Evolutionary conservation across 176 grass and related monocot genomes (phyloP).

Genomic region (Oryza meridionalis): DNA sequence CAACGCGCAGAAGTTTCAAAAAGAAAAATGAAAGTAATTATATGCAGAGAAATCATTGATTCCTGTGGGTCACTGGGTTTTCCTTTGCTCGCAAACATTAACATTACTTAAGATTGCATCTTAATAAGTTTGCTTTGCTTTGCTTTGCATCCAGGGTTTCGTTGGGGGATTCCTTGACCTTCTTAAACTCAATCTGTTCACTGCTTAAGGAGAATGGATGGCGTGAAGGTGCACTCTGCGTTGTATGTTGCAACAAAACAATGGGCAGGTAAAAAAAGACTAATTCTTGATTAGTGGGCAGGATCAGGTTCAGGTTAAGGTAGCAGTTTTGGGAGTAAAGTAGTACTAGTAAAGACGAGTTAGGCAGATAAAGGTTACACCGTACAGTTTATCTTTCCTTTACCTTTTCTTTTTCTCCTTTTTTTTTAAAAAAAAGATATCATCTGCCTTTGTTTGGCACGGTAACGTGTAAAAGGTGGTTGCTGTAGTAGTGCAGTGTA

Average conservation of each 20-base stretch:
- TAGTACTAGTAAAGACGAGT: background rate
- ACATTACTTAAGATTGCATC: background rate
- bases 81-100: constrained; percentile 14
- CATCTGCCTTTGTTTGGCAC: background rate
- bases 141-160: constrained; percentile 18
- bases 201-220: background rate
- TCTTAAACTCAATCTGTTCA: background rate
- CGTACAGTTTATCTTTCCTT: background rate
- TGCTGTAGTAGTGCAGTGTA: background rate
- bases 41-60: background rate
- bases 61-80: background rate
- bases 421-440: background rate
- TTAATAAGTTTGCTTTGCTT: background rate
- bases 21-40: constrained; percentile 5
- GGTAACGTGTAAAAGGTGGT: background rate
- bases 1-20: background rate
- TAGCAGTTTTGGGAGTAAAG: background rate
- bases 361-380: background rate
- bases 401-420: background rate
- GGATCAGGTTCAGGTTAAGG: background rate
- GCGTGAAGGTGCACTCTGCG: background rate
- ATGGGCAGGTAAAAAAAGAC: background rate
- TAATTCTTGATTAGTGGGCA: background rate
- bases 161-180: background rate
- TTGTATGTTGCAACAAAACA: background rate